Evolutionary conservation across 2,329 filamentous ascomycete species (phyloP).

Genomic region (Malbranchea zuffiana): DNA sequence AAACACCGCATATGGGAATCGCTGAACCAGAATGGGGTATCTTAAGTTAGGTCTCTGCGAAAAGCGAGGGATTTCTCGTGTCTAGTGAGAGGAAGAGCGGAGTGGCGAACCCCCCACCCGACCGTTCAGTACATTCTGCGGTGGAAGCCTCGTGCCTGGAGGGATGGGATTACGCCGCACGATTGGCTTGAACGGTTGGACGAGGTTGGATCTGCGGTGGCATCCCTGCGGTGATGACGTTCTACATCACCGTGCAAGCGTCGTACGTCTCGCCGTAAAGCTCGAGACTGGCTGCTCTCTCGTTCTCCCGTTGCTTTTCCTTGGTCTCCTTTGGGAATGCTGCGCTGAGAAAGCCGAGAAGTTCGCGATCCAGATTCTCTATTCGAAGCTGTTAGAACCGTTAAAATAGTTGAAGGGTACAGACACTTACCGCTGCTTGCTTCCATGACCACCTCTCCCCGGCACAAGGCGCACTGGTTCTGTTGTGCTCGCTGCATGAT

Average conservation of each 20-base stretch:
- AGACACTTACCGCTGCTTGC: conserved; percentile 51
- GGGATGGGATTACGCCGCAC: no score
- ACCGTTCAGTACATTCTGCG: no score
- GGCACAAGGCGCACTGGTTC: conserved; percentile 63
- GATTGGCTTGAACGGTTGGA: no score
- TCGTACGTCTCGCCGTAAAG: conserved; percentile 58
- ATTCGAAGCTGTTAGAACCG: conserved; percentile 3
- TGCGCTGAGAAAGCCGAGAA: conserved; percentile 58
- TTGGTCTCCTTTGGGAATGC: conserved; percentile 65
- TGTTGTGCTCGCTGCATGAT: conserved; percentile 63
- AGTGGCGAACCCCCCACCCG: no score
- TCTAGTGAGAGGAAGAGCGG: no score
- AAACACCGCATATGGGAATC: no score
- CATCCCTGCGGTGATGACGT: no score
- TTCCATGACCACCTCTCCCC: conserved; percentile 57
- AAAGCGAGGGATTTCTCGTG: no score
- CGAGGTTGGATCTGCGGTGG: no score
- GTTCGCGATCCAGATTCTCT: conserved; percentile 59
- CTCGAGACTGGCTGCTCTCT: conserved; percentile 62
- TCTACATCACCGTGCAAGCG: conserved; percentile 17
- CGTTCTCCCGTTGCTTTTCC: conserved; percentile 59
- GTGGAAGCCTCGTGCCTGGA: no score
- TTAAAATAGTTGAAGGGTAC: background rate
- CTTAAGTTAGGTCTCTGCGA: no score
- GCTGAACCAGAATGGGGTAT: no score